Conservation (phyloP, 2,329 filamentous ascomycete genomes). For the Monilinia fructigena region DNA sequence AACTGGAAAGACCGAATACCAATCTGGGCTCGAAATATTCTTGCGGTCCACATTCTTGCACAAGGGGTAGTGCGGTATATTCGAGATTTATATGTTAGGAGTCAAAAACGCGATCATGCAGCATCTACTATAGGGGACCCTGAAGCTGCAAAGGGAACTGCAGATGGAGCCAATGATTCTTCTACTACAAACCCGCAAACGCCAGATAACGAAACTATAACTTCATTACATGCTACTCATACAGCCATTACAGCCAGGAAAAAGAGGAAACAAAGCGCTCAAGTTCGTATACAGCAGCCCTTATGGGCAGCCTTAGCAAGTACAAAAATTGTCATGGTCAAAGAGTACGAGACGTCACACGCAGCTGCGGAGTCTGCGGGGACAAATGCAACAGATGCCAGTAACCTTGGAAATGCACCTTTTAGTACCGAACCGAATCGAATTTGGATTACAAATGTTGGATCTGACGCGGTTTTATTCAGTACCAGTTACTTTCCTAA, state of each 20-base stretch:
- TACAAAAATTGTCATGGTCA: constrained; percentile 94
- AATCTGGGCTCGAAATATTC: constrained; percentile 64
- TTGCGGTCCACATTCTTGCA: constrained; percentile 73
- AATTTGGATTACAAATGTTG: constrained; percentile 80
- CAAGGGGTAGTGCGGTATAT: constrained; percentile 71
- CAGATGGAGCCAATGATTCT: constrained; percentile 53
- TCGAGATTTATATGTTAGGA: constrained; percentile 64
- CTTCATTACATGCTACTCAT: constrained; percentile 29
- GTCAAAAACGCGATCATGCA: constrained; percentile 55
- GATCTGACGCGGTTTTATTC: constrained; percentile 75
- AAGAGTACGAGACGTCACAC: constrained; percentile 83
- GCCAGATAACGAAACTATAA: constrained; percentile 34
- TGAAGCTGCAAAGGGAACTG: constrained; percentile 55
- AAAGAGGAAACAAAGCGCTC: constrained; percentile 85
- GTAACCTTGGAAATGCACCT: constrained; percentile 73
- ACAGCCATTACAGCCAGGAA: constrained; percentile 66
- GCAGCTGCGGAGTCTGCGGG: constrained; percentile 70
- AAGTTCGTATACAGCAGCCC: constrained; percentile 85
- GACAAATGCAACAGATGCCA: constrained; percentile 72
- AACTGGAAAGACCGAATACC: constrained; percentile 53
- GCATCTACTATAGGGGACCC: constrained; percentile 54
- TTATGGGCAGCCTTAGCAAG: constrained; percentile 93
- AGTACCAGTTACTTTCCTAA: constrained; percentile 65
- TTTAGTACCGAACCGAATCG: constrained; percentile 69
- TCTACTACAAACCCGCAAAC: constrained; percentile 30